Evolutionary conservation across 2,329 filamentous ascomycete species (phyloP).

Genomic region (Bisporella sp.): DNA sequence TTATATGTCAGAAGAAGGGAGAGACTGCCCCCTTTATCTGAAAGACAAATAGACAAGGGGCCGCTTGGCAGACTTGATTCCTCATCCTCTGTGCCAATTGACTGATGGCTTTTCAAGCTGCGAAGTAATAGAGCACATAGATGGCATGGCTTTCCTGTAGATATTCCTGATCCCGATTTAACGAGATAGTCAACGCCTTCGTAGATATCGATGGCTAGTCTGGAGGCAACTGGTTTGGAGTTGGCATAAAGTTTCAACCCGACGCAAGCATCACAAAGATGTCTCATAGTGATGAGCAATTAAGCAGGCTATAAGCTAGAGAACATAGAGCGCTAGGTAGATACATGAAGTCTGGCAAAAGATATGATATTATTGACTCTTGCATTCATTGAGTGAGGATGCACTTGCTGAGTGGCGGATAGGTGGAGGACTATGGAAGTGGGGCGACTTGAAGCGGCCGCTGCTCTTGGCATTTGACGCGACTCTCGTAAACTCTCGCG

Average conservation of each 20-base stretch:
- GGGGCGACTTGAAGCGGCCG: too few species aligned
- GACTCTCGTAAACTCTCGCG: too few species aligned
- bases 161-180: background rate
- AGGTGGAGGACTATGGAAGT: too few species aligned
- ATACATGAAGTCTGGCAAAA: too few species aligned
- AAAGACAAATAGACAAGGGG: background rate
- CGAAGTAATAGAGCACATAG: conserved; percentile 1
- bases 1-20: background rate
- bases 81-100: background rate
- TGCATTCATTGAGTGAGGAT: too few species aligned
- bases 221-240: too few species aligned
- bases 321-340: too few species aligned
- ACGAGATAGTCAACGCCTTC: background rate
- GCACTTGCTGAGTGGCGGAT: too few species aligned
- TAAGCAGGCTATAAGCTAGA: background rate
- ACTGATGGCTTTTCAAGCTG: background rate
- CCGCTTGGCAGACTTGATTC: background rate
- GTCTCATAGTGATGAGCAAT: background rate
- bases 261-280: background rate
- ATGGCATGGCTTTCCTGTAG: background rate
- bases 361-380: too few species aligned
- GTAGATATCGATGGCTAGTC: background rate
- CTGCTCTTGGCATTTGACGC: too few species aligned
- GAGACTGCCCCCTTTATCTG: background rate
- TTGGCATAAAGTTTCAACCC: too few species aligned